These are phyloP conservation scores for Aspergillus arachidicola DNA, from an alignment of 2,329 filamentous ascomycete species.

Conservation along the genomic window DNA sequence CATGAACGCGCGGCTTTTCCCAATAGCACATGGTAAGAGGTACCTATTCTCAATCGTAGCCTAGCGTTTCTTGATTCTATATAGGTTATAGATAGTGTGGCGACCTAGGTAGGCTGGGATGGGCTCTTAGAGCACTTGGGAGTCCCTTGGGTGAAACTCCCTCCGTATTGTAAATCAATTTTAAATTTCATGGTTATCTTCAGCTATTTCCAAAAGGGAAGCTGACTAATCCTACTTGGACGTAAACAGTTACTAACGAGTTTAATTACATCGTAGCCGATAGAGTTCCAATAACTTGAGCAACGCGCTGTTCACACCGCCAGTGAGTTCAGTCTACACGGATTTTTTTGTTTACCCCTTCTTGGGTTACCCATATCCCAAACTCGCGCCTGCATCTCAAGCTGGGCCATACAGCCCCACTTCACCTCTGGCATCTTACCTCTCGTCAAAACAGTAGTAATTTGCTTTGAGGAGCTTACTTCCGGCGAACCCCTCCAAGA, in stretches of 20 bases:
- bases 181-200: no score
- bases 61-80: background rate
- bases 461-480: constrained; percentile 18
- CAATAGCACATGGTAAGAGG: background rate
- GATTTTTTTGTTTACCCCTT: constrained; percentile 4
- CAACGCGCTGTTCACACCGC: constrained; percentile 22
- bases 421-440: constrained; percentile 12
- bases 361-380: constrained; percentile 9
- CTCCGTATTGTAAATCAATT: no score
- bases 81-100: background rate
- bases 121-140: background rate
- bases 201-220: background rate
- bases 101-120: background rate
- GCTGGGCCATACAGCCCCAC: constrained; percentile 12
- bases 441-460: constrained; percentile 10
- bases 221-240: constrained; percentile 15
- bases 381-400: constrained; percentile 11
- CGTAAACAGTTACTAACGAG: background rate
- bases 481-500: constrained; percentile 28
- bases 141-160: background rate
- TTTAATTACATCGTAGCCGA: constrained; percentile 13
- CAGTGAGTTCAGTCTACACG: constrained; percentile 15
- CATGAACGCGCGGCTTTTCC: background rate
- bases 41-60: background rate
- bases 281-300: constrained; percentile 17